Evolutionary conservation across 2,329 filamentous ascomycete genomes (phyloP).

Genomic region (Aspergillus aculeatus): DNA sequence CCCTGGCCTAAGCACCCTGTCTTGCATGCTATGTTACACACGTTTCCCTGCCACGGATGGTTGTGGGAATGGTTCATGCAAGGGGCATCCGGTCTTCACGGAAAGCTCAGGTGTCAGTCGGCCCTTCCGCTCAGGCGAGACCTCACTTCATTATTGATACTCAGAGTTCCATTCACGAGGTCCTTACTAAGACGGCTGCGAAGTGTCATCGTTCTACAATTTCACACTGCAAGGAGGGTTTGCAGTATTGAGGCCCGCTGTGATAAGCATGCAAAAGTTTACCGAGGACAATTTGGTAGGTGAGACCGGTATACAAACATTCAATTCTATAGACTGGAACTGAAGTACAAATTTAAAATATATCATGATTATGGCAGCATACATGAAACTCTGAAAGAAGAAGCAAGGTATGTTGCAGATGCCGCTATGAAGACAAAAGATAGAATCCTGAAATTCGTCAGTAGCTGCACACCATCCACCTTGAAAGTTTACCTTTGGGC

Average conservation of each 20-base stretch:
- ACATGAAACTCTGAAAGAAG: background rate
- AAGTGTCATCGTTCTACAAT: too few species aligned
- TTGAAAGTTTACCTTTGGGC: background rate
- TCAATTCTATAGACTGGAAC: too few species aligned
- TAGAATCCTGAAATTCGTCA: background rate
- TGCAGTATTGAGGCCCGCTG: too few species aligned
- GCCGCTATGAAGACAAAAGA: background rate
- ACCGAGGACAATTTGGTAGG: too few species aligned
- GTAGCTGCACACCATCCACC: background rate
- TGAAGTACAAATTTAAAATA: too few species aligned
- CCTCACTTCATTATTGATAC: too few species aligned
- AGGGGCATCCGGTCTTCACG: background rate
- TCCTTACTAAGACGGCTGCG: too few species aligned
- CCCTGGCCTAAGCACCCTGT: background rate
- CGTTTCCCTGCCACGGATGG: background rate
- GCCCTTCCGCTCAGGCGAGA: too few species aligned
- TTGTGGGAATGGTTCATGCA: background rate
- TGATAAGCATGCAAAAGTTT: too few species aligned
- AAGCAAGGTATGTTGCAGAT: background rate
- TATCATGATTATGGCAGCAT: background rate
- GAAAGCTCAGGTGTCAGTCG: background rate
- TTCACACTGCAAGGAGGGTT: too few species aligned
- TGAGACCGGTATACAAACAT: too few species aligned
- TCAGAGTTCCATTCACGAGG: too few species aligned
- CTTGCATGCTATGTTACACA: background rate